Evolutionary conservation across 208 protist species (phyloP).

Genomic region (Plasmodiophora brassicae): DNA sequence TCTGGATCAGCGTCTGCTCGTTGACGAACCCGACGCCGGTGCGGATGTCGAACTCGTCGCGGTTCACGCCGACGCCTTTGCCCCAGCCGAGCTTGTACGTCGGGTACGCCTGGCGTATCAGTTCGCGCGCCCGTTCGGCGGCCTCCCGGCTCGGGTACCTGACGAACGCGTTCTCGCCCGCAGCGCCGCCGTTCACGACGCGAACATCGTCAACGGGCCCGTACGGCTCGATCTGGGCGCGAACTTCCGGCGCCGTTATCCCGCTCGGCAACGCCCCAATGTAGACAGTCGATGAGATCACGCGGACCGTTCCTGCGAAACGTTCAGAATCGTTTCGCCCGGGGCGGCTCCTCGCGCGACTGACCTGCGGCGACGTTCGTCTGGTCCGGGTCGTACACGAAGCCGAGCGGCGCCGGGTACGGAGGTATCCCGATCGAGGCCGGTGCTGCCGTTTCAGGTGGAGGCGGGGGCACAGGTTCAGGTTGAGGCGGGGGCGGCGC

Average conservation of each 20-base stretch:
- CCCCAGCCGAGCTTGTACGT: background rate
- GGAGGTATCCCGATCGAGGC: background rate
- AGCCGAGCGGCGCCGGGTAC: background rate
- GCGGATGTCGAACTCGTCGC: background rate
- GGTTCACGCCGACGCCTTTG: constrained; percentile 2
- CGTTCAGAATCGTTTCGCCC: background rate
- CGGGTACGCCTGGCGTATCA: background rate
- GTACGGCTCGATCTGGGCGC: background rate
- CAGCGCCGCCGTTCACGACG: background rate
- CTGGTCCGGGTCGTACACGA: background rate
- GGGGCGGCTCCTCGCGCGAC: background rate
- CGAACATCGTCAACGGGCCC: background rate
- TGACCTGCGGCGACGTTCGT: background rate
- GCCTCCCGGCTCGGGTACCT: background rate
- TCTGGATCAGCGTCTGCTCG: no score
- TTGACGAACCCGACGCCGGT: no score
- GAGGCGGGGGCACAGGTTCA: background rate
- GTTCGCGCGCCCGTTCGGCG: background rate
- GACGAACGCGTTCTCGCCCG: background rate
- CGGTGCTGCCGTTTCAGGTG: background rate
- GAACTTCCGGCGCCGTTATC: background rate
- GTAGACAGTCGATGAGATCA: background rate
- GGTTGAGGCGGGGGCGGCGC: background rate
- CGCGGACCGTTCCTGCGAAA: background rate
- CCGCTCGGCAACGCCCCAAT: background rate